Evolutionary conservation across 2,329 filamentous ascomycete genomes (phyloP), one percentile per base, ranked within the genome.

Genomic region (Alternaria sp.): DNA sequence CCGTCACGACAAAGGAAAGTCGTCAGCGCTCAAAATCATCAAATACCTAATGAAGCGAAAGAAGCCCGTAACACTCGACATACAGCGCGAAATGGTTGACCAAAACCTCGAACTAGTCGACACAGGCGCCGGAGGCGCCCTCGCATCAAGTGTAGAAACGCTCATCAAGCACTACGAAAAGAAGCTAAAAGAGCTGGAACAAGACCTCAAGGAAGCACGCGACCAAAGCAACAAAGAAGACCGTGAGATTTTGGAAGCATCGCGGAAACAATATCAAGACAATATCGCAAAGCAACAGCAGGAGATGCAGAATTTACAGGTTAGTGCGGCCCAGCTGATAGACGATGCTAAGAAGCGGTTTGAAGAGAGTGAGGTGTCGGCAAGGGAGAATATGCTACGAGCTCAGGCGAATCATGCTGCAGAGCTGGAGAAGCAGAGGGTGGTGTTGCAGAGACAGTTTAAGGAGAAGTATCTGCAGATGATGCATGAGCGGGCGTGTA

Each of bases 41-140:
- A 30, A 57, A 19, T 67, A 67, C 17, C 44, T 69, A 3, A 62
- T 68, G 12, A 26, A 26, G 9, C 28, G 32, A 15, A 58, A 57
- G 17, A 55, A 30, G 19, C 66, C 64, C 13, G 58, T 67, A 1
- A 61, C 57, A 4, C 59, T 67, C 17, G 59, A 65, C 25, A 68
- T 68, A 12, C 61, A 67, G n/a, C 26, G 23, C 3, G 63, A 68
- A 12, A 66, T 68, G 63, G 66, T 68, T 6, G 63, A 68, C 19
- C 17, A 67, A 19, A 62, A 62, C 9, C 23, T 51, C 6, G 30
- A 54, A 15, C 50, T 67, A 4, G 30, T 36, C 8, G 40, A 67
- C 32, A 67, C 64, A 5, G 64, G 32, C 13, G 64, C 64, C 1
- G 64, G 64, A 9, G 17, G 40, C 13, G 62, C 58, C 17, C 19